Evolutionary conservation across 2,329 filamentous ascomycete species (phyloP), one percentile per base, ranked within the genome.

Genomic region (Spiromastix sp.): DNA sequence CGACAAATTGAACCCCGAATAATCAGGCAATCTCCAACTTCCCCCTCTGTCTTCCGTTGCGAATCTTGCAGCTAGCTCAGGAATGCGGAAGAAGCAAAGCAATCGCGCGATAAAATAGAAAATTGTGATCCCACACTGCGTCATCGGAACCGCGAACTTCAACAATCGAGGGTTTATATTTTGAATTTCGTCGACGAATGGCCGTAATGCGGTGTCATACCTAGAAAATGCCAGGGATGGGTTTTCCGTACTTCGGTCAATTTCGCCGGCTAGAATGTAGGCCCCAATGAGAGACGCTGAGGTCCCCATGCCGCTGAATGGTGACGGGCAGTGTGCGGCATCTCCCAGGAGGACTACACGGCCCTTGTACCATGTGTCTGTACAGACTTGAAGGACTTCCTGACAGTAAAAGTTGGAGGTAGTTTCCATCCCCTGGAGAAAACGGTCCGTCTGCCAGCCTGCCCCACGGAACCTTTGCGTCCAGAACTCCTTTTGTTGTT

Each of bases 271-370:
- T 6, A 54, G 44, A 16, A 51, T 27, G 37, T 52, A 54, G 5
- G 50, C 50, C 9, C 66, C 66, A 0, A 69, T 47, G 0, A 77
- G 46, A 0, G 64, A 63, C 0, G 59, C 44, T 2, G 64, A 67
- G 0, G 70, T 73, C 0, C 72, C 72, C 55, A 68, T 63, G 0
- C 72, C 74, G 0, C 64, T 68, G 3, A 67, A 40, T 0, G 65
- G 60, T 0, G 64, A 60, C 0, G 71, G 68, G 15, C 63, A 66
- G 44, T 66, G 68, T 0, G 54, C 71, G 2, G 74, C 69, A 42
- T 79, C 73, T 0, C 73, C 74, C 0, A 76, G 33, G 0, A 75
- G 54, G 1, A 59, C 64, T 2, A 74, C 60, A 0, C 71, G 64
- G 0, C 67, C 66, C 0, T 54, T 54, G 3, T 52, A 64, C 67